Base-by-base conservation (phyloP, 805 yeast genomes). In the Ascoidea rubescens region DNA sequence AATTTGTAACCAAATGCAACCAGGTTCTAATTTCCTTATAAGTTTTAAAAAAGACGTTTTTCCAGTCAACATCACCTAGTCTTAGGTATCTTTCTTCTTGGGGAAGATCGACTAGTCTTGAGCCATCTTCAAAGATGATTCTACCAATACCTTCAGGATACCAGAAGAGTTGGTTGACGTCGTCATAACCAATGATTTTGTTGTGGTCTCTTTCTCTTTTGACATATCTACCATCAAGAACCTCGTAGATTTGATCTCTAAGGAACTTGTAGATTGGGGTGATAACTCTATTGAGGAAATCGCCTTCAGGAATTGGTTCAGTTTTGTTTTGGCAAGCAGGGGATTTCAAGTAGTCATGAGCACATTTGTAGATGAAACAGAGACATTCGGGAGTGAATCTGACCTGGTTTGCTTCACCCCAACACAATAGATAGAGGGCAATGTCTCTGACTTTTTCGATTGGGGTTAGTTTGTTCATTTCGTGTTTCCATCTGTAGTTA, bases 121-220 rank as follows among this genome's bases (percentile, higher is more conserved):
- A 75, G 59, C 96, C 96, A 66, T 93, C 98, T 65, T 85, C 93
- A 62, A 91, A 79, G 50, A 84, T 78, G 61, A 93, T 90, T 70
- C 93, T 84, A 55, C 95, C 83, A 58, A 93, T 86, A 77, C 99
- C 99, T 72, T 95, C 98, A 49, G 98, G 97, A 71, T 95, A 93
- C 99, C 99, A 93, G 72, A 95, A 93, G 61, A 93, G 77, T 75
- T 93, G 99, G 70, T 93, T 93, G 55, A 93, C 95, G 74, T 93
- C 99, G 73, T 93, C 99, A 68, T 93, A 93, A 68, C 99, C 95
- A 62, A 86, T 77, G 57, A 81, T 71, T 57, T 75, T 63, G 64
- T 72, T 63, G 71, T 81, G 93, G 67, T 87, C 93, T 58, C 75
- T 75, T 60, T 80, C 89, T 55, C 80, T 78, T 65, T 80, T 78